A percentile compares a stretch with the other conserved stretches of the same genome.
Conservation (phyloP, 768 basidiomycete genomes). For the Tricholoma matsutake region DNA sequence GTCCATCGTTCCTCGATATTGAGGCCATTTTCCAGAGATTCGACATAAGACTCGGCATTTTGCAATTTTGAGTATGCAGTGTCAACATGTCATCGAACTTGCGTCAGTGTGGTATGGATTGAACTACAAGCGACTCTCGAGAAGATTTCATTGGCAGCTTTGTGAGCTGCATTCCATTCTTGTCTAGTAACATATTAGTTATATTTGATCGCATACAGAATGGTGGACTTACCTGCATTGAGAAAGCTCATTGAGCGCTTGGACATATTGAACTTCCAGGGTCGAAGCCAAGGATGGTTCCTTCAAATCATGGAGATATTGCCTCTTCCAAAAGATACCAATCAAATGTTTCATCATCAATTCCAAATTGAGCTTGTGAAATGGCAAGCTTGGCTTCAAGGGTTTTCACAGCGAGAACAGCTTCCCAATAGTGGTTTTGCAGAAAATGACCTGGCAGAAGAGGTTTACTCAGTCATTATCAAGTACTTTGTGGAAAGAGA, state of each 20-base stretch:
- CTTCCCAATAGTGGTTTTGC: not conserved
- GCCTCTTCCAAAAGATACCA: not conserved
- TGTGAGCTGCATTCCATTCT: not conserved
- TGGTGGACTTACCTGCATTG: not conserved
- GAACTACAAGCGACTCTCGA: no score
- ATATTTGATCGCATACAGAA: not conserved
- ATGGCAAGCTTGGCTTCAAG: not conserved
- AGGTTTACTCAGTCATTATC: not conserved
- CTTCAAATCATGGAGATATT: not conserved
- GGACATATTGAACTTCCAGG: not conserved
- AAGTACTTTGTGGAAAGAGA: not conserved
- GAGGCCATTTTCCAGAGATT: not conserved
- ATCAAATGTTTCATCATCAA: not conserved
- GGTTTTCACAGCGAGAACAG: not conserved
- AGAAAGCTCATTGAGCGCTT: not conserved
- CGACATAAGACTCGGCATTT: not conserved
- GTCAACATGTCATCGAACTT: not conserved
- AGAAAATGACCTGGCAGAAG: not conserved
- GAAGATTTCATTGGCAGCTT: no score
- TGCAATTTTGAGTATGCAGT: not conserved
- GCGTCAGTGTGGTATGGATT: not conserved
- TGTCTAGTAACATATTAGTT: not conserved
- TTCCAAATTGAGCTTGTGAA: not conserved
- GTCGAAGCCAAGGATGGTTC: not conserved
- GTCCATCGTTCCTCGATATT: not conserved